Conservation (phyloP, 2,329 filamentous ascomycete genomes). For the Cephalotrichum gorgonifer region DNA sequence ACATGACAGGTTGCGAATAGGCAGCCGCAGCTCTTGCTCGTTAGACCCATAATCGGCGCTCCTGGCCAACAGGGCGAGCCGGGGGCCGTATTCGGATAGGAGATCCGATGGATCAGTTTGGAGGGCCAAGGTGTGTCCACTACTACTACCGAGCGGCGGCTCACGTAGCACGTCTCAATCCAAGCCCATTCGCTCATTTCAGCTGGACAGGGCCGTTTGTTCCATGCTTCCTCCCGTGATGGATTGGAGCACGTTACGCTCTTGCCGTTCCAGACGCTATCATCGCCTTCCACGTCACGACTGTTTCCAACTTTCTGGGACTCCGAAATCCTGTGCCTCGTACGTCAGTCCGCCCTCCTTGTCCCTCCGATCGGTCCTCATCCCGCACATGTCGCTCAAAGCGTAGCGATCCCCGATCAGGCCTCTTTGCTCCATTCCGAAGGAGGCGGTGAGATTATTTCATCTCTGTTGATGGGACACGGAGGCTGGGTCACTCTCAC, state of each 20-base stretch:
- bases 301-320: background rate
- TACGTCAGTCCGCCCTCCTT: background rate
- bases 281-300: too few species aligned
- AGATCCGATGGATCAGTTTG: background rate
- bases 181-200: background rate
- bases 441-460: background rate
- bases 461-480: background rate
- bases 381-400: background rate
- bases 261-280: too few species aligned
- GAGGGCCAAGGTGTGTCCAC: background rate
- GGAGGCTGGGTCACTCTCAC: background rate
- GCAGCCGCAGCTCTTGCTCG: background rate
- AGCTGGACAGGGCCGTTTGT: background rate
- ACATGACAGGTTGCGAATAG: background rate
- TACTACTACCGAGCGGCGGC: background rate
- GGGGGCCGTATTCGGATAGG: background rate
- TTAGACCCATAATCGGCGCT: too few species aligned
- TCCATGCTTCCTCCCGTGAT: too few species aligned
- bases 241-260: too few species aligned
- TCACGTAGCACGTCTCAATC: background rate
- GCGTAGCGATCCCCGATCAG: background rate
- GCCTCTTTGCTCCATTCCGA: background rate
- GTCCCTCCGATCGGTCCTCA: background rate
- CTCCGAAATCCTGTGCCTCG: background rate
- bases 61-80: too few species aligned